Evolutionary conservation across 2,329 filamentous ascomycete species (phyloP).

Genomic region (Pezicula radicicola): DNA sequence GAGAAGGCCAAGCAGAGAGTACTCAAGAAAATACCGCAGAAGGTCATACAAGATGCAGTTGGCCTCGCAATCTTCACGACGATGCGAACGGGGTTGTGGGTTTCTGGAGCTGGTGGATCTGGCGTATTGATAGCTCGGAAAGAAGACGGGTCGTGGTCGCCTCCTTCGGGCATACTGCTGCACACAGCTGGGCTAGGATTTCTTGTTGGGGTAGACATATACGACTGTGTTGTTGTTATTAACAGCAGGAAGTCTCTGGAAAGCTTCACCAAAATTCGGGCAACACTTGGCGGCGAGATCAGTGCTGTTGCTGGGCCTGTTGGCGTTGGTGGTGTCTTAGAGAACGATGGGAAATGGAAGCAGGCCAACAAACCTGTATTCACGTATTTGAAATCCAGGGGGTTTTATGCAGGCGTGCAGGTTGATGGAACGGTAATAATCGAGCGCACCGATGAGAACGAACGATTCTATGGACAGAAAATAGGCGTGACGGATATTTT

Average conservation of each 20-base stretch:
- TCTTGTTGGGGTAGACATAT: conserved; percentile 87
- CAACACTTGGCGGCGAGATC: conserved; percentile 80
- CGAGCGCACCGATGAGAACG: conserved; percentile 84
- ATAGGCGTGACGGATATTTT: conserved; percentile 62
- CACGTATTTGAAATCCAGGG: conserved; percentile 86
- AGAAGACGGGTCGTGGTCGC: conserved; percentile 85
- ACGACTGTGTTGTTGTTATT: conserved; percentile 92
- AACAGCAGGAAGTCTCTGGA: conserved; percentile 84
- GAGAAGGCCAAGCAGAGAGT: conserved; percentile 54
- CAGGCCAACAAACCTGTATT: conserved; percentile 70
- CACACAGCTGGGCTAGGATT: conserved; percentile 90
- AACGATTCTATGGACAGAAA: conserved; percentile 73
- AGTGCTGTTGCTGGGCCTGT: conserved; percentile 75
- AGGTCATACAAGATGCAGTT: conserved; percentile 84
- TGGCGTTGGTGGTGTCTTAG: conserved; percentile 58
- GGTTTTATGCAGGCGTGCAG: conserved; percentile 83
- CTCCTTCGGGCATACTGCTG: conserved; percentile 84
- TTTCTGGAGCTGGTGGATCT: conserved; percentile 86
- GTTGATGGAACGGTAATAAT: conserved; percentile 85
- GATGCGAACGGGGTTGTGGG: conserved; percentile 90
- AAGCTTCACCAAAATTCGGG: conserved; percentile 74
- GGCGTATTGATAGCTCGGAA: conserved; percentile 82
- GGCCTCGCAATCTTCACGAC: conserved; percentile 93
- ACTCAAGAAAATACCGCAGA: conserved; percentile 79
- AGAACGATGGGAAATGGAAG: conserved; percentile 36